phyloP scores from a whole-genome alignment of 106 monocot genomes.

The Xerophyta viscosa region DNA sequence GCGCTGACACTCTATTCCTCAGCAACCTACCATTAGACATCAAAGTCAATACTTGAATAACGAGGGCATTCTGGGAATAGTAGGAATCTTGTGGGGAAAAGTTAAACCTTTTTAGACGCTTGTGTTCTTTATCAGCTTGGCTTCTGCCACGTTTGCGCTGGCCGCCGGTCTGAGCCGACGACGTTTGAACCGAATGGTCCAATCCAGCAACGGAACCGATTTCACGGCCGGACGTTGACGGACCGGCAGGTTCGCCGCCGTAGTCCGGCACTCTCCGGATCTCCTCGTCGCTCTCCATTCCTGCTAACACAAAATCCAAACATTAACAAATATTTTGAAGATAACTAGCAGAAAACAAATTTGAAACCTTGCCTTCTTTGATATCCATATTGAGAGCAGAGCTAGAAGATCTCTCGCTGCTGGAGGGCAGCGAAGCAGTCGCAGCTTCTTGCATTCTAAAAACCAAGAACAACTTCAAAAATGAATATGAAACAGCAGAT shows the following conservation, averaged over 20 bases:
- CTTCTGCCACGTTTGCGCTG: conserved; percentile 63
- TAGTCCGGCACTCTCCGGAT: conserved; percentile 70
- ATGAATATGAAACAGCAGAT: background rate
- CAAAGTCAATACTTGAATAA: too few species aligned
- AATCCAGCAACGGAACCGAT: conserved; percentile 14
- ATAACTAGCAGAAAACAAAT: background rate
- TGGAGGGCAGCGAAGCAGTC: conserved; percentile 66
- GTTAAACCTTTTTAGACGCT: conserved; percentile 74
- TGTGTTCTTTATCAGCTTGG: conserved; percentile 86
- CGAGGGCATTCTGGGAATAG: too few species aligned
- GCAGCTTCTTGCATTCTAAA: conserved; percentile 64
- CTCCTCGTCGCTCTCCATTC: conserved; percentile 77
- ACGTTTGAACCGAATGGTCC: conserved; percentile 18
- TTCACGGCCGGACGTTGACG: conserved; percentile 40
- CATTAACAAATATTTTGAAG: background rate
- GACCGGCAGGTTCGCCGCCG: conserved; percentile 32
- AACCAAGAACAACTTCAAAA: too few species aligned
- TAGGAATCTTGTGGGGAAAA: background rate
- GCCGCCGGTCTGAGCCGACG: conserved; percentile 18
- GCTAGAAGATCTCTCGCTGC: conserved; percentile 88
- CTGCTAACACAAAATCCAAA: conserved; percentile 11
- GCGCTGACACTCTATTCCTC: conserved; percentile 82
- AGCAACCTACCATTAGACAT: conserved; percentile 49
- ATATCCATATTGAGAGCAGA: conserved; percentile 51
- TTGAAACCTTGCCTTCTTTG: conserved; percentile 33